Evolutionary conservation across 441 rosid species (phyloP).

Genomic region (Breynia disticha): DNA sequence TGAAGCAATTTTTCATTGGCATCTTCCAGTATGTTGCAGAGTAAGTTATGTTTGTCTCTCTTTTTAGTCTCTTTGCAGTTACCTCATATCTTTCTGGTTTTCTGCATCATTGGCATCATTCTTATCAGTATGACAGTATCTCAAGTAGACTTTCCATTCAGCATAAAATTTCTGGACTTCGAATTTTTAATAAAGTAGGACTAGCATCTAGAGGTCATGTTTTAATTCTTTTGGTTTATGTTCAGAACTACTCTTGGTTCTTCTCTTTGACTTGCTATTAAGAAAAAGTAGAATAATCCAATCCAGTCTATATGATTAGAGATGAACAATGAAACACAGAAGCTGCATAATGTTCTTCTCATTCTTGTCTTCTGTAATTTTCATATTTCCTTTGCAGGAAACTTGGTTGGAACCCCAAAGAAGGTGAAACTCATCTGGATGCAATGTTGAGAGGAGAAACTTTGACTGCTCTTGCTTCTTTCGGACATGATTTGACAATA

Average conservation of each 20-base stretch:
- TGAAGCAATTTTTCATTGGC: constrained; percentile 51
- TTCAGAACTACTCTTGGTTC: background rate
- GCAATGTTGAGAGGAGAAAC: constrained; percentile 92
- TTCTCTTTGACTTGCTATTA: background rate
- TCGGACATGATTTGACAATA: constrained; percentile 62
- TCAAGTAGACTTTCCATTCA: background rate
- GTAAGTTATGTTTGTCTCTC: constrained; percentile 36
- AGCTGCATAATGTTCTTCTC: background rate
- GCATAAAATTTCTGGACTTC: too few species aligned
- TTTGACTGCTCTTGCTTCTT: constrained; percentile 60
- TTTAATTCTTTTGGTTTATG: background rate
- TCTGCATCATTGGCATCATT: background rate
- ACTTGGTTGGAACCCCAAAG: constrained; percentile 85
- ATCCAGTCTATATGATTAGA: background rate
- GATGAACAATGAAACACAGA: too few species aligned
- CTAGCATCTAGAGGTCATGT: too few species aligned
- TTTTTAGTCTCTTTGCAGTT: background rate
- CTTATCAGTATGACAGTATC: background rate
- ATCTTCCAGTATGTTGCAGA: constrained; percentile 59
- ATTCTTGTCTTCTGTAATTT: background rate
- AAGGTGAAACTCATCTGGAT: constrained; percentile 89
- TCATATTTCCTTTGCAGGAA: constrained; percentile 32
- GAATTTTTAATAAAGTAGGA: too few species aligned
- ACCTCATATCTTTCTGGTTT: too few species aligned
- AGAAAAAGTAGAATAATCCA: background rate